Conservation (phyloP, 805 yeast species). For the Cyberlindnera samutprakarnensis region DNA sequence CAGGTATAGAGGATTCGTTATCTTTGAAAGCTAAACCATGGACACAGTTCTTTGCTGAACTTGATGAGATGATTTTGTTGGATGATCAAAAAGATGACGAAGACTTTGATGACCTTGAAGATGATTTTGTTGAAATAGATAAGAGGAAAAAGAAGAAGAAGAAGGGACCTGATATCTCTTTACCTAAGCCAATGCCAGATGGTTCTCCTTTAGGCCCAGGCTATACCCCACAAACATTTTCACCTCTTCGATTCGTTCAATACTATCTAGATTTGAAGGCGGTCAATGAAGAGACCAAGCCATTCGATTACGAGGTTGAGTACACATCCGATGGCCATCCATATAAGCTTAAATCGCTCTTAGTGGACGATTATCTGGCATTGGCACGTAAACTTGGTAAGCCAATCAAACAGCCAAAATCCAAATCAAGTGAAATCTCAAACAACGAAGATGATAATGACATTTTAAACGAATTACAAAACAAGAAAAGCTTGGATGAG, state of each 20-base stretch:
- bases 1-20: constrained; percentile 33
- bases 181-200: constrained; percentile 55
- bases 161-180: constrained; percentile 43
- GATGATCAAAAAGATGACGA: constrained; percentile 15
- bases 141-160: constrained; percentile 20
- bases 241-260: constrained; percentile 69
- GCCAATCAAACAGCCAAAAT: constrained; percentile 22
- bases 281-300: constrained; percentile 34
- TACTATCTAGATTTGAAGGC: constrained; percentile 58
- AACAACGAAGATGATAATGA: constrained; percentile 1
- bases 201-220: constrained; percentile 64
- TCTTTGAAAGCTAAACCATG: constrained; percentile 37
- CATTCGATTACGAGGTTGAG: constrained; percentile 55
- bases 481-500: constrained; percentile 26
- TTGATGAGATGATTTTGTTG: constrained; percentile 29
- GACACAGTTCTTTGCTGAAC: constrained; percentile 46
- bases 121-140: constrained; percentile 9
- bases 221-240: constrained; percentile 57
- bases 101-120: constrained; percentile 10
- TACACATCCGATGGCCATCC: constrained; percentile 58
- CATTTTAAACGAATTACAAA: constrained; percentile 1
- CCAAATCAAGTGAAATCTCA: background rate
- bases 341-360: constrained; percentile 44
- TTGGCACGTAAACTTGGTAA: constrained; percentile 47
- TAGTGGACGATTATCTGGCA: constrained; percentile 57